Evolutionary conservation across 495 filamentous ascomycete species (phyloP).

Genomic region (Penicilliopsis zonata): DNA sequence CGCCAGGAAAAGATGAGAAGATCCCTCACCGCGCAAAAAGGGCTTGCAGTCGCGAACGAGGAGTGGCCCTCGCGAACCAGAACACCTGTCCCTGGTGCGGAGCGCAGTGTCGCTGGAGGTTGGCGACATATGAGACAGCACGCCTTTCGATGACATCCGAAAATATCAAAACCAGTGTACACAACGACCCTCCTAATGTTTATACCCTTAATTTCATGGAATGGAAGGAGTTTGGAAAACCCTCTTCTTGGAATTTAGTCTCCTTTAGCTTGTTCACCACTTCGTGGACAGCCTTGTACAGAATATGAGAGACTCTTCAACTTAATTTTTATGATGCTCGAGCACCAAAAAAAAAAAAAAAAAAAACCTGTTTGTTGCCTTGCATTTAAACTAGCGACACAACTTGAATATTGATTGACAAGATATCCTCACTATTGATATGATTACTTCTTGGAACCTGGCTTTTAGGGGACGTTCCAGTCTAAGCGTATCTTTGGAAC

Average conservation of each 20-base stretch:
- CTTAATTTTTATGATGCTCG: slow-evolving; percentile 3
- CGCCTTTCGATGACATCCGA: slow-evolving; percentile 18
- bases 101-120: slow-evolving; percentile 24
- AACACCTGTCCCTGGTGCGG: slow-evolving; percentile 21
- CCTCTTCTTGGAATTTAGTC: slow-evolving; percentile 1
- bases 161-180: background rate
- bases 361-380: too few species aligned
- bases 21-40: slow-evolving; percentile 27
- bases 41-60: slow-evolving; percentile 25
- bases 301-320: slow-evolving; percentile 1
- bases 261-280: slow-evolving; percentile 6
- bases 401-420: too few species aligned
- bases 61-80: slow-evolving; percentile 21
- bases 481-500: too few species aligned
- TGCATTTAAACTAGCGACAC: too few species aligned
- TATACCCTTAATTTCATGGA: slow-evolving; percentile 15
- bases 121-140: slow-evolving; percentile 32
- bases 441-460: too few species aligned
- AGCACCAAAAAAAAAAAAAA: slow-evolving; percentile 7
- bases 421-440: too few species aligned
- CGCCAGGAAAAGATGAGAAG: slow-evolving; percentile 33
- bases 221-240: too few species aligned
- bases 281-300: too few species aligned
- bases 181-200: slow-evolving; percentile 8
- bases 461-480: too few species aligned